Evolutionary conservation across 768 basidiomycete species (phyloP).

Genomic region (Cyclocybe cylindracea): DNA sequence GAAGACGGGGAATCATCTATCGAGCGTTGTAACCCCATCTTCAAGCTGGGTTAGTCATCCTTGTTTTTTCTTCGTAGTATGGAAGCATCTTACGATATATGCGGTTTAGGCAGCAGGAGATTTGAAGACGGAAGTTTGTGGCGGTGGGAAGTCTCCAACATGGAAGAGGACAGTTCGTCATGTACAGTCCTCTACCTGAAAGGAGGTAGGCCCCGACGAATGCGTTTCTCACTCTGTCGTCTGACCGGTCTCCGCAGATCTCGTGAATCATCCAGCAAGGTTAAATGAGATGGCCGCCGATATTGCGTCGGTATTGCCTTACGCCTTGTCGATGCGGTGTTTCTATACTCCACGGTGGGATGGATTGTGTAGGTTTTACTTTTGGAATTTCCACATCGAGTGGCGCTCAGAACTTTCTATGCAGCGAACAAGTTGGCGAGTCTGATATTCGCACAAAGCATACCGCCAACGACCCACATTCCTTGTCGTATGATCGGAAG

Average conservation of each 20-base stretch:
- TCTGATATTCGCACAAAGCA: constrained; percentile 26
- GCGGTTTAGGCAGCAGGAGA: constrained; percentile 5
- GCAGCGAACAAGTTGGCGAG: constrained; percentile 22
- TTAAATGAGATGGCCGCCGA: constrained; percentile 4
- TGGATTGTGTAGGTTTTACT: constrained; percentile 28
- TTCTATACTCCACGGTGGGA: constrained; percentile 39
- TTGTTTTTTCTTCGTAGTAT: background rate
- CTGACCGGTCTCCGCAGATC: constrained; percentile 5
- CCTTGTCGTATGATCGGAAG: constrained; percentile 56
- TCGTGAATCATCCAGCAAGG: background rate
- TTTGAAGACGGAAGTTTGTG: constrained; percentile 19
- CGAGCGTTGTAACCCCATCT: constrained; percentile 35
- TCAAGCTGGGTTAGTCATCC: constrained; percentile 38
- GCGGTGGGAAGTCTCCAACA: constrained; percentile 51
- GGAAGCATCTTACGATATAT: background rate
- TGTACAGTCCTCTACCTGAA: constrained; percentile 48
- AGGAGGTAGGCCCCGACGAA: constrained; percentile 25
- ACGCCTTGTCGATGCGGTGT: constrained; percentile 43
- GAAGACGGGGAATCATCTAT: constrained; percentile 45
- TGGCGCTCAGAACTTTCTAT: background rate
- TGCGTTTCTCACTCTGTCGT: background rate
- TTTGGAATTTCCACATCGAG: background rate
- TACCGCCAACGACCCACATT: constrained; percentile 46
- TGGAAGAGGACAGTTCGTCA: constrained; percentile 39
- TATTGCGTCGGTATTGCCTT: constrained; percentile 7